Base-by-base conservation (phyloP, 139 green algal genomes). In the Chlorella sp. region DNA sequence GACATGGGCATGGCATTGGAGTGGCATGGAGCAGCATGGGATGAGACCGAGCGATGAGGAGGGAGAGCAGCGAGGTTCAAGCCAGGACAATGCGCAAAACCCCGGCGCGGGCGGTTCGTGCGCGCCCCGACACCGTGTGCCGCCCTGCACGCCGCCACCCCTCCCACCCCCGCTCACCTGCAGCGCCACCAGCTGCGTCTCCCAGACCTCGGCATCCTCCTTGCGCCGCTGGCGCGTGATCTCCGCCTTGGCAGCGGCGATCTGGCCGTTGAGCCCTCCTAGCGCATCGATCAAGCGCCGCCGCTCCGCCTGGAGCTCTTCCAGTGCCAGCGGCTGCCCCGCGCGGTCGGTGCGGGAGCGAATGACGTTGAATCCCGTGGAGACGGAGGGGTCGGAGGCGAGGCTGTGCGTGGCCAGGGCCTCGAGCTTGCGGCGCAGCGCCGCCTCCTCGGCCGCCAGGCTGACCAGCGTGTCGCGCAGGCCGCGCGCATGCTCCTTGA, bases 281-380 rank as follows among this genome's bases (percentile, higher is more conserved):
- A 90, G 56, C n/a, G 77, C 58, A 21, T 56, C 51, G 23, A 58
- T 58, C 29, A 87, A 70, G 2, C 83, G 74, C n/a, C 84, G 61
- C 41, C 50, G 67, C 70, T 88, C 83, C 7, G 55, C 61, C 8
- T 61, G 46, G n/a, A 88, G 71, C 36, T 71, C 72, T 5, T 76
- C 67, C 3, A 46, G 76, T 15, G 65, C 29, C 56, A 87, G 71
- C 19, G 79, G 46, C 65, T 69, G 33, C 5, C 80, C 80, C 43
- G 66, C 82, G 27, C 56, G 40, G 25, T 29, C 71, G 23, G 55
- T 53, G 8, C 71, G 63, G n/a, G 76, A 38, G 27, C 76, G 71
- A 45, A 88, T 88, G 46, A 83, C 69, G 63, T 88, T 88, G 65
- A 88, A 88, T 29, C 83, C 83, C 31, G 76, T 79, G 35, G 31